Evolutionary conservation across 345 rosid species (phyloP), one percentile per base, ranked within the genome.

Genomic region (Punica granatum): DNA sequence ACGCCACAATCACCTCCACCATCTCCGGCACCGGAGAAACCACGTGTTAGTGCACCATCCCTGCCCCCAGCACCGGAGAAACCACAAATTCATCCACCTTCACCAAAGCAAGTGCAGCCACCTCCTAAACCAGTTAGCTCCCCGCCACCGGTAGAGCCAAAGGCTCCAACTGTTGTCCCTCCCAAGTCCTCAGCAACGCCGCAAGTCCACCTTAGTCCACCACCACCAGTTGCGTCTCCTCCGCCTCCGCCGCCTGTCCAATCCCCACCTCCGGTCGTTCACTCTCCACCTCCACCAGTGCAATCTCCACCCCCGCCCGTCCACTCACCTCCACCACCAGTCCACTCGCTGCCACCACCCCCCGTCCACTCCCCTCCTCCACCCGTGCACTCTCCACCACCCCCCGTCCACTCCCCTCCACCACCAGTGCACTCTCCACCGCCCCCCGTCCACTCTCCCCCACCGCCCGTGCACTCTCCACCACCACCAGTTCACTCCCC

Each of bases 1-100:
- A n/a, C n/a, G n/a, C n/a, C n/a, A n/a, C 18, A 63, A 44, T 63
- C 66, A 1, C 66, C 66, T 0, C 65, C 65, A 32, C 65, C 65
- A 4, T 42, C 66, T 0, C 66, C 66, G 0, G 46, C 66, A 15
- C 66, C 66, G 0, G 41, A 37, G 13, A 53, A 23, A 25, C 59
- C 31, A 23, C 30, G 31, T n/a, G 14, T 25, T 3, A 53, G 7
- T 23, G 21, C 30, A 25, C 30, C 59, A 3, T 25, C 31, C 1
- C 61, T 33, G 15, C 2, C 34, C 1, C 34, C 34, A 26, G 34
- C 34, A 26, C 61, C 61, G 6, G 61, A 26, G 19, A 26, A 3
- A 56, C 61, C 31, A 2, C 61, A 14, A 7, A 15, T 56, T 56
- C 18, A 26, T 13, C 34, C 34, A 30, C 61, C 53, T 48, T 21